Evolutionary conservation across 2,329 filamentous ascomycete genomes (phyloP).

Genomic region (Incumbomyces lentus): DNA sequence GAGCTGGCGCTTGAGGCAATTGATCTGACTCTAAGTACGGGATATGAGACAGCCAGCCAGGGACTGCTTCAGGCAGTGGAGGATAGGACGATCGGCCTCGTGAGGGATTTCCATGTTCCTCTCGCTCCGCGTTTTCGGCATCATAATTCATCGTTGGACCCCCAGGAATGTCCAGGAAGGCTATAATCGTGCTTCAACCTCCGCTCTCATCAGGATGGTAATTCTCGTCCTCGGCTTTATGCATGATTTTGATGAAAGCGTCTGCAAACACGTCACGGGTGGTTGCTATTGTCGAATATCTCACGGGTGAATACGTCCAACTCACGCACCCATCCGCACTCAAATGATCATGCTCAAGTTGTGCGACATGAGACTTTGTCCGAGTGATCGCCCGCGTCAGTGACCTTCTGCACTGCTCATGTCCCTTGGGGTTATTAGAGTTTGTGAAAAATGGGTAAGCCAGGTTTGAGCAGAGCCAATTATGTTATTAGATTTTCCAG

Average conservation of each 20-base stretch:
- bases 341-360: no score
- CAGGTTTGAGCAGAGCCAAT: no score
- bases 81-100: neutral
- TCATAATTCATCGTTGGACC: neutral
- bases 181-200: neutral
- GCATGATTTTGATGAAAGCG: neutral
- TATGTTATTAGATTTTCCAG: no score
- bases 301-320: no score
- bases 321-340: no score
- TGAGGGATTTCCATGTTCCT: neutral
- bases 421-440: no score
- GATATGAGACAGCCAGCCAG: conserved; percentile 8
- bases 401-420: no score
- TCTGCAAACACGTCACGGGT: neutral
- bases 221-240: neutral
- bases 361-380: no score
- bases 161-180: neutral
- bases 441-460: no score
- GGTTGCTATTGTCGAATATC: no score
- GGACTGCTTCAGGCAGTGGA: neutral
- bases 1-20: conserved; percentile 6
- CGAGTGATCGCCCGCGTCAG: no score
- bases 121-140: neutral
- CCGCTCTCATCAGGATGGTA: conserved; percentile 2
- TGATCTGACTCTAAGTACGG: conserved; percentile 3